Conservation (phyloP, 176 grass and related monocot genomes). For the Rhipidocladum racemiflorum region DNA sequence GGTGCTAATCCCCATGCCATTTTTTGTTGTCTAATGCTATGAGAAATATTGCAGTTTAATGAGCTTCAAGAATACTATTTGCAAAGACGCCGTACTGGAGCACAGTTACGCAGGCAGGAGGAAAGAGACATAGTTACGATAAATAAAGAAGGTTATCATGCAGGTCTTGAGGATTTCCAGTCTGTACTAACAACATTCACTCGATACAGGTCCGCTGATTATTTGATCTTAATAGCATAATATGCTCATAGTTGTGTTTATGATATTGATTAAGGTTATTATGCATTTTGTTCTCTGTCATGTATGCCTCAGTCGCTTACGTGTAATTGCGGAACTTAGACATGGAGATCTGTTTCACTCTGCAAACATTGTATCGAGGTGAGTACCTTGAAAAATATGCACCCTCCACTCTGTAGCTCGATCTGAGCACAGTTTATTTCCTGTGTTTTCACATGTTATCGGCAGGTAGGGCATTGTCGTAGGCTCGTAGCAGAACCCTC, state of each 20-base stretch:
- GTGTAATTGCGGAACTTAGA: conserved; percentile 91
- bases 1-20: background rate
- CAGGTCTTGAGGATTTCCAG: conserved; percentile 92
- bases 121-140: conserved; percentile 55
- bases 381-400: conserved; percentile 24
- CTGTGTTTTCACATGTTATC: conserved; percentile 8
- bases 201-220: conserved; percentile 73
- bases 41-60: conserved; percentile 63
- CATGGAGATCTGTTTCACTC: conserved; percentile 98
- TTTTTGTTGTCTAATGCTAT: conserved; percentile 31
- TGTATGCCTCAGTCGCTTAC: conserved; percentile 64
- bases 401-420: background rate
- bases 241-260: conserved; percentile 3
- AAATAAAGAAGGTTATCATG: conserved; percentile 91
- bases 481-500: background rate
- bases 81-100: conserved; percentile 68
- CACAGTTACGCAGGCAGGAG: conserved; percentile 57
- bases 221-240: background rate
- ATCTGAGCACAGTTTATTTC: background rate
- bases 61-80: conserved; percentile 99
- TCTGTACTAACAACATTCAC: conserved; percentile 98
- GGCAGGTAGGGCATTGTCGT: background rate
- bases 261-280: background rate
- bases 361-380: conserved; percentile 99
- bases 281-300: conserved; percentile 15